phyloP scores from a whole-genome alignment of 2,329 filamentous ascomycete species.

The Pseudogymnoascus pannorum region DNA sequence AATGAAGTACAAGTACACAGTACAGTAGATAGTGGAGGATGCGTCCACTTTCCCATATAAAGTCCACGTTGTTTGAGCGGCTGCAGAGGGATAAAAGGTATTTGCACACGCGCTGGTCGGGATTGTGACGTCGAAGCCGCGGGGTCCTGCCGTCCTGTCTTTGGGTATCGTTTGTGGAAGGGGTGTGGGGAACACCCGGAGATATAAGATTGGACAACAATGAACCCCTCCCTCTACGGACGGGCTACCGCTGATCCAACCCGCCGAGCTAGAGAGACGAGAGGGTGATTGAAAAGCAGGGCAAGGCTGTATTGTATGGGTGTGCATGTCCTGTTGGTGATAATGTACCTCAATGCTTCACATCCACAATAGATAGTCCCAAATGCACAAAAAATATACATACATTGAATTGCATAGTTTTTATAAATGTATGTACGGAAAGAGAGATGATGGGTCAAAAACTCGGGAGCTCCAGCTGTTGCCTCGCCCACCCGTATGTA shows the following conservation, averaged over 20 bases:
- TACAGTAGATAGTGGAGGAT: background rate
- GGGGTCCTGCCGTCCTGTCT: background rate
- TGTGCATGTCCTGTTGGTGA: background rate
- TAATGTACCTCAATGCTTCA: background rate
- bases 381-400: no score
- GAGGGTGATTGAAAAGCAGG: background rate
- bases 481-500: background rate
- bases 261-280: background rate
- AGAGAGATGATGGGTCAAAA: background rate
- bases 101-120: background rate
- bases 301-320: background rate
- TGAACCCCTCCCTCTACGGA: background rate
- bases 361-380: background rate
- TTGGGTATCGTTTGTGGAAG: background rate
- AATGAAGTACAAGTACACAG: conserved; percentile 2
- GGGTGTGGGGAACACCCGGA: background rate
- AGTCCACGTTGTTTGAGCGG: conserved; percentile 6
- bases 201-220: background rate
- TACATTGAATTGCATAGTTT: no score
- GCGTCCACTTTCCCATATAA: conserved; percentile 8
- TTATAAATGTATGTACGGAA: no score
- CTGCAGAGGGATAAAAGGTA: background rate
- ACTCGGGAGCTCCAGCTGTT: background rate
- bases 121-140: conserved; percentile 7
- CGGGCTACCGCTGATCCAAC: background rate